Percentiles rank a stretch among this genome's conserved stretches.
Evolutionary conservation across 2,329 filamentous ascomycete genomes (phyloP).

Genomic region (Plenodomus lindquistii): DNA sequence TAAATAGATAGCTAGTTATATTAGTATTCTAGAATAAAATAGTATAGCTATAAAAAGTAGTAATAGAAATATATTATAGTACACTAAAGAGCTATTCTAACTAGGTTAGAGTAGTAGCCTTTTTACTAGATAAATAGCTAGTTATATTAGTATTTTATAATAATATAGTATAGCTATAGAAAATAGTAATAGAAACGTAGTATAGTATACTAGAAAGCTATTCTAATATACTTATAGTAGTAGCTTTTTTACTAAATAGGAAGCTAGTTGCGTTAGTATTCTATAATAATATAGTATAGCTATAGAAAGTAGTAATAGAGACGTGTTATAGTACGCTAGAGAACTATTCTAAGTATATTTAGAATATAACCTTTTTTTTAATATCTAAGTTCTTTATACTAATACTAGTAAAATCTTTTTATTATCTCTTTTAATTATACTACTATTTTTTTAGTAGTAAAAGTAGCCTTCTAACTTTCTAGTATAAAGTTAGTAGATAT

Average conservation of each 20-base stretch:
- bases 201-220: too few species aligned
- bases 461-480: background rate
- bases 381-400: slow-evolving; percentile 4
- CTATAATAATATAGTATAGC: too few species aligned
- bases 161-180: too few species aligned
- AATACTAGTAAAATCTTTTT: slow-evolving; percentile 6
- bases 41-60: slow-evolving; percentile 4
- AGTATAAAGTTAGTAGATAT: slow-evolving; percentile 12
- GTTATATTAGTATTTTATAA: too few species aligned
- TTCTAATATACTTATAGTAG: too few species aligned
- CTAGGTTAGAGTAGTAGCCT: background rate
- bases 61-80: slow-evolving; percentile 1
- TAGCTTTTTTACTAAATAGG: too few species aligned
- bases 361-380: too few species aligned
- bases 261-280: too few species aligned
- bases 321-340: too few species aligned
- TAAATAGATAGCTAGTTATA: slow-evolving; percentile 9
- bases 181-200: too few species aligned
- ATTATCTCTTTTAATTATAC: background rate
- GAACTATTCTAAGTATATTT: too few species aligned
- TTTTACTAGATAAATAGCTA: slow-evolving; percentile 1
- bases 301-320: too few species aligned
- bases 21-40: background rate
- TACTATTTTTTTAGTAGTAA: background rate
- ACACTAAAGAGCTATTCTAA: slow-evolving; percentile 4